Evolutionary conservation across 169 alveolate genomes (phyloP).

Genomic region (Eimeria zaria): DNA sequence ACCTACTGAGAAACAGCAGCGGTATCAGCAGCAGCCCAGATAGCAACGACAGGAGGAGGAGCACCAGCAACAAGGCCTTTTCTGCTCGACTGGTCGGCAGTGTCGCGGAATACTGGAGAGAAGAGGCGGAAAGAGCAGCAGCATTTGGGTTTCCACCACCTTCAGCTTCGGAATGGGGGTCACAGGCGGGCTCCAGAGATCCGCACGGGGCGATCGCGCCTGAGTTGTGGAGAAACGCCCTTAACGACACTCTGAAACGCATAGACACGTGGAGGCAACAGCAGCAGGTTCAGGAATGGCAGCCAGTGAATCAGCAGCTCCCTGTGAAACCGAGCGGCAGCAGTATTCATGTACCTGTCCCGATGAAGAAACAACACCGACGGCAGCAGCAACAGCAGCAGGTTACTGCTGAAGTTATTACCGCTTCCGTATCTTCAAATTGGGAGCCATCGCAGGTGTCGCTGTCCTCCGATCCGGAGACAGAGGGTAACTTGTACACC

Average conservation of each 20-base stretch:
- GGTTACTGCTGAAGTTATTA: neutral
- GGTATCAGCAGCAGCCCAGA: neutral
- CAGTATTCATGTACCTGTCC: neutral
- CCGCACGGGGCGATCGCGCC: conserved; percentile 9
- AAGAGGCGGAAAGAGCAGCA: conserved; percentile 74
- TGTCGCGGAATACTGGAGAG: conserved; percentile 79
- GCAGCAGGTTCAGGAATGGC: neutral
- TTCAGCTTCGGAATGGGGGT: neutral
- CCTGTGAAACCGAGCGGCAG: neutral
- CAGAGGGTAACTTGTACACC: neutral
- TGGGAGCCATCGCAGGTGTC: conserved; percentile 56
- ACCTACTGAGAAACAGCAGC: neutral
- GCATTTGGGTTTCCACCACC: conserved; percentile 65
- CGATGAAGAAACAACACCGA: conserved; percentile 8
- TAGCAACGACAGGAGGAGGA: conserved; percentile 15
- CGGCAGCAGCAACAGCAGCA: conserved; percentile 26
- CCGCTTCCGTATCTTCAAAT: neutral
- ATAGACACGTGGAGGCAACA: conserved; percentile 40
- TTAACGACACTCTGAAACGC: neutral
- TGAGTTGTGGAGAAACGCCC: conserved; percentile 29
- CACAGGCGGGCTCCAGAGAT: conserved; percentile 22
- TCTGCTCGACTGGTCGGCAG: conserved; percentile 60
- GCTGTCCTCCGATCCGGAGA: conserved; percentile 5
- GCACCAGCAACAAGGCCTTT: neutral
- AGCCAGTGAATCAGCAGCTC: conserved; percentile 19